These are phyloP conservation scores for Geotrichum macrosporum DNA, from an alignment of 1,139 yeast genomes.

Conservation along the genomic window DNA sequence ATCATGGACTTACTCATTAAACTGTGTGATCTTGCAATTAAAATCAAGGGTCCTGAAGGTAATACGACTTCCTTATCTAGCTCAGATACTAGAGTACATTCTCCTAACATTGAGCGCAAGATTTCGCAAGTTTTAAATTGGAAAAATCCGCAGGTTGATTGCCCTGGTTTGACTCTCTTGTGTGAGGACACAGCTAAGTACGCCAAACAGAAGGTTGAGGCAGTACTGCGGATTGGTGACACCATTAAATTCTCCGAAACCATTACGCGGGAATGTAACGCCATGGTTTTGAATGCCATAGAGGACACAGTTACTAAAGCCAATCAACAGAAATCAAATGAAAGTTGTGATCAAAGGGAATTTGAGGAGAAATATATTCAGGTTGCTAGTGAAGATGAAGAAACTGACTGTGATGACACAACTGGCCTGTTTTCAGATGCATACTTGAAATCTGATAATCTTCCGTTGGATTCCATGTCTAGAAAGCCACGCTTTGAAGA, in stretches of 20 bases:
- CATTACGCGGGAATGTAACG: constrained; percentile 77
- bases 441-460: constrained; percentile 26
- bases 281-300: constrained; percentile 61
- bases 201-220: constrained; percentile 64
- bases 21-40: constrained; percentile 70
- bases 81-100: constrained; percentile 34
- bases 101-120: constrained; percentile 67
- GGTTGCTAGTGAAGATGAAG: constrained; percentile 5
- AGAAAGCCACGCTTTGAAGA: too few relatives aligned
- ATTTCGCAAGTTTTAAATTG: constrained; percentile 53
- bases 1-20: constrained; percentile 60
- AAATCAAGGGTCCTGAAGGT: constrained; percentile 54
- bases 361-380: constrained; percentile 4
- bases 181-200: constrained; percentile 63
- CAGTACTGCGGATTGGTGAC: constrained; percentile 68
- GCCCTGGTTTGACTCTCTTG: constrained; percentile 58
- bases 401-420: constrained; percentile 4
- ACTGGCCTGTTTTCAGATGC: constrained; percentile 25
- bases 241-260: constrained; percentile 73
- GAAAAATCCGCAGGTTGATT: constrained; percentile 51
- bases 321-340: constrained; percentile 33
- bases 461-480: constrained; percentile 10
- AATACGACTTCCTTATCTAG: constrained; percentile 18
- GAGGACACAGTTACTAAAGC: constrained; percentile 57
- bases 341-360: constrained; percentile 14